Percentiles rank a stretch among this genome's conserved stretches.
These are phyloP conservation scores for Pyrus bretschneideri DNA, from an alignment of 306 rosid genomes.

Conservation along the genomic window DNA sequence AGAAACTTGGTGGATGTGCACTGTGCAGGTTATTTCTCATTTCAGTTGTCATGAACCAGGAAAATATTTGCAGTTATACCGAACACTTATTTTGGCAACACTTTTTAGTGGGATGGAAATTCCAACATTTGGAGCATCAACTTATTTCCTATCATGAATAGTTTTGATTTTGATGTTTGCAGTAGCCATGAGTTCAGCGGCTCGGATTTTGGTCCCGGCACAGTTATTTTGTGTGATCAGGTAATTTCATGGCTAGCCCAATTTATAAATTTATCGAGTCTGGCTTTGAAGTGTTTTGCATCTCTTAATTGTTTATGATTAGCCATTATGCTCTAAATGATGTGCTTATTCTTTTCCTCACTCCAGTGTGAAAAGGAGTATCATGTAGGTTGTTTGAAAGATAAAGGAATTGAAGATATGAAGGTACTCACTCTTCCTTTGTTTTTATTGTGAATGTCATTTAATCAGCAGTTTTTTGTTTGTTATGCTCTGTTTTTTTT, in stretches of 20 bases:
- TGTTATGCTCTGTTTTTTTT: background rate
- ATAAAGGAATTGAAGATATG: slow-evolving; percentile 44
- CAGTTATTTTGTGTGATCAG: slow-evolving; percentile 85
- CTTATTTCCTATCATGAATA: background rate
- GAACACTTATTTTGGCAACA: background rate
- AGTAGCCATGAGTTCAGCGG: slow-evolving; percentile 55
- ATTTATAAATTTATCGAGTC: background rate
- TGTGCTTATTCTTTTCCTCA: background rate
- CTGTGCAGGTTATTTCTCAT: slow-evolving; percentile 51
- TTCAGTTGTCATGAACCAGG: background rate
- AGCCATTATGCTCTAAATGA: background rate
- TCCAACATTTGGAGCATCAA: background rate
- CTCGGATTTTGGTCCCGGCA: slow-evolving; percentile 51
- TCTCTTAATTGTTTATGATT: background rate
- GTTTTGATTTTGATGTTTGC: slow-evolving; percentile 20
- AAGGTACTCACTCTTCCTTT: slow-evolving; percentile 35
- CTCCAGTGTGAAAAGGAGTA: slow-evolving; percentile 76
- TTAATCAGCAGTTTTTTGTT: background rate
- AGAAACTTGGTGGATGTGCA: slow-evolving; percentile 60
- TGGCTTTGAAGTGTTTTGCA: background rate
- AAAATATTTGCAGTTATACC: background rate
- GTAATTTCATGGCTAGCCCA: slow-evolving; percentile 22
- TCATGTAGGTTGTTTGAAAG: slow-evolving; percentile 76
- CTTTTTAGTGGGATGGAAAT: background rate
- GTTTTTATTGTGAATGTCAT: background rate